Evolutionary conservation across 768 basidiomycete species (phyloP), one percentile per base, ranked within the genome.

Genomic region (Suillus hirtellus): DNA sequence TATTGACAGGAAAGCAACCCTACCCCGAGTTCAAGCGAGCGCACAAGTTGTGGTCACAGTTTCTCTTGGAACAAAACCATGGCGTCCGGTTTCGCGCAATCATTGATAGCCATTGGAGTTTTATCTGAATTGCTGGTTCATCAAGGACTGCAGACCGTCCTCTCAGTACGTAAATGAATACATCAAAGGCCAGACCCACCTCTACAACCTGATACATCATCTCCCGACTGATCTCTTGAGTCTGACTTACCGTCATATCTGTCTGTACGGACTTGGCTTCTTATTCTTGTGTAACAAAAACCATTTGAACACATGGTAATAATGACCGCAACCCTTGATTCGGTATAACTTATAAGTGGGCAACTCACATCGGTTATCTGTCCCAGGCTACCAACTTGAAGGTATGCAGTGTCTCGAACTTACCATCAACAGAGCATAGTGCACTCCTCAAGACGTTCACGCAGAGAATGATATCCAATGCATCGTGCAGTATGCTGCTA

Each of bases 401-500:
- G 31, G 0, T 31, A 31, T 2, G 31, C 31, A 31, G 4, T 31
- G 4, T 31, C 72, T 75, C 0, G 77, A 83, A 60, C 70, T 82
- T 14, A 65, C 79, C 0, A 43, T 63, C 27, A 69, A 81, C 73
- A 31, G 87, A 70, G 78, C 80, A 31, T 84, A 83, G 31, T 31
- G 5, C 68, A 70, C 72, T 3, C 34, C 75, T 0, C 37, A 52
- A 1, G 68, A 75, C 43, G 71, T 77, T 4, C 81, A 83, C 68
- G 70, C 73, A 0, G 69, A 77, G 3, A 66, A 65, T 0, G 85
- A 90, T 61, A 80, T 92, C 14, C 68, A 80, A 53, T 78, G 83
- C 5, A 82, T 93, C 58, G 78, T 88, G 1, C 59, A 75, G 1
- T 91, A 4, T 31, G 31, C 31, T 31, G 31, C 31, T 31, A 2